Base-by-base conservation (phyloP, 2,329 filamentous ascomycete species). In the Microdochium bolleyi region DNA sequence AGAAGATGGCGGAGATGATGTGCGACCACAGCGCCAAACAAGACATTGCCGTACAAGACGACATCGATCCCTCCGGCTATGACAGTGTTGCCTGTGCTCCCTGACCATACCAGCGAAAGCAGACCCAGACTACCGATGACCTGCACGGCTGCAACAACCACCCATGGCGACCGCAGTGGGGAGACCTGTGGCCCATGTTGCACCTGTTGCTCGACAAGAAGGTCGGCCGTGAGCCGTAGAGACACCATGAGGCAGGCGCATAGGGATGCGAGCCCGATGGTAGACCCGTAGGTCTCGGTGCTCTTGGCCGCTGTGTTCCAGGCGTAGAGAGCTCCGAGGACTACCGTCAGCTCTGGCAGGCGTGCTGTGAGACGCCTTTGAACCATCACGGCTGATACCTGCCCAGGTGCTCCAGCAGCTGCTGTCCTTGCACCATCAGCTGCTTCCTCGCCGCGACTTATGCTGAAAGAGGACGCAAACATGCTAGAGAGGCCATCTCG, bases 391-490 rank as follows among this genome's bases (percentile, higher is more conserved):
- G 16, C 16, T 14, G 3, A 2, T 25, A n/a, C 19, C 13, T 38
- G 13, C 51, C 52, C n/a, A 41, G 48, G 19, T 22, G 34, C 22
- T 25, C 32, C 46, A 24, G 41, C 49, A 21, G 46, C 32, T 22
- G 22, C 46, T 2, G 48, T 37, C 48, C 52, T 56, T 11, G 49
- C 22, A 4, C 46, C 49, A 10, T 56, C 53, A 10, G 52, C 55
- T 44, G 34, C 50, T 22, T 54, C 55, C 16, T 62, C 61, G 41
- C 53, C 54, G 24, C 64, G 64, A 50, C 62, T 65, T 25, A 67
- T 60, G 49, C 60, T 67, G 46, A 67, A 67, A 3, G 64, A 66
- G 44, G 50, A 61, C 8, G 61, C 64, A 54, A 67, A 66, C 60
- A 67, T 63, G 49, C 55, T 64, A 14, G 64, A 66, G 16, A 67